A percentile compares a stretch with the other conserved stretches of the same genome.
phyloP scores from a whole-genome alignment of 768 basidiomycete species.

The Paxillus ammoniavirescens region DNA sequence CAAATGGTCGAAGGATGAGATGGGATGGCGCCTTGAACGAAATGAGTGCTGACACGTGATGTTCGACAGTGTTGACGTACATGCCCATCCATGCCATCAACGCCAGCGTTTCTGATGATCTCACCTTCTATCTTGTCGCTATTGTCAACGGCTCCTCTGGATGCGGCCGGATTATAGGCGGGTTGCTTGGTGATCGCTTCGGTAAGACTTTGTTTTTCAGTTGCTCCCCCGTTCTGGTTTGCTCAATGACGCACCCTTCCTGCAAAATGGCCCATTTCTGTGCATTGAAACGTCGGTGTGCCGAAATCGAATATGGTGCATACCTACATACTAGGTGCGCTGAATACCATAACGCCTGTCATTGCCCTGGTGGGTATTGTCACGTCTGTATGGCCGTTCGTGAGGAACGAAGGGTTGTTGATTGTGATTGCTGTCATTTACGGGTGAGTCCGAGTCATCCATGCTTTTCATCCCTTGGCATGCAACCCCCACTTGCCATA shows the following conservation, averaged over 20 bases:
- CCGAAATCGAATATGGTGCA: not conserved
- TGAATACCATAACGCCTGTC: slow-evolving; percentile 57
- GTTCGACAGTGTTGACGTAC: slow-evolving; percentile 56
- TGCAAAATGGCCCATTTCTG: too few species aligned
- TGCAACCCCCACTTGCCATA: not conserved
- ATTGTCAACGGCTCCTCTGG: slow-evolving; percentile 67
- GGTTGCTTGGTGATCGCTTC: slow-evolving; percentile 51
- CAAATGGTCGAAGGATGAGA: not conserved
- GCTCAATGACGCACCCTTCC: not conserved
- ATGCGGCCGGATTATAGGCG: slow-evolving; percentile 57
- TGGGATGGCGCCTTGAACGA: too few species aligned
- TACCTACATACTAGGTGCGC: too few species aligned
- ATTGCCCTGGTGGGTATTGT: slow-evolving; percentile 49
- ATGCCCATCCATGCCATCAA: slow-evolving; percentile 55
- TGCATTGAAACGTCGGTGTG: too few species aligned
- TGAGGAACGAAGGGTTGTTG: too few species aligned
- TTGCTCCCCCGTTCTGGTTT: not conserved
- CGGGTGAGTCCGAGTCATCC: slow-evolving; percentile 44
- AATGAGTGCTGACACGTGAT: not conserved
- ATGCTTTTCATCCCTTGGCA: not conserved
- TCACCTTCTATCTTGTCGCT: slow-evolving; percentile 64
- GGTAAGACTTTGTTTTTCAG: slow-evolving; percentile 33
- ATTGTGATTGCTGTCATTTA: too few species aligned
- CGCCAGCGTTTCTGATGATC: slow-evolving; percentile 45
- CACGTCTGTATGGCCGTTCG: too few species aligned